A percentile compares a stretch with the other conserved stretches of the same genome.
Evolutionary conservation across 495 filamentous ascomycete genomes (phyloP).

Genomic region (Corynascus novoguineensis): DNA sequence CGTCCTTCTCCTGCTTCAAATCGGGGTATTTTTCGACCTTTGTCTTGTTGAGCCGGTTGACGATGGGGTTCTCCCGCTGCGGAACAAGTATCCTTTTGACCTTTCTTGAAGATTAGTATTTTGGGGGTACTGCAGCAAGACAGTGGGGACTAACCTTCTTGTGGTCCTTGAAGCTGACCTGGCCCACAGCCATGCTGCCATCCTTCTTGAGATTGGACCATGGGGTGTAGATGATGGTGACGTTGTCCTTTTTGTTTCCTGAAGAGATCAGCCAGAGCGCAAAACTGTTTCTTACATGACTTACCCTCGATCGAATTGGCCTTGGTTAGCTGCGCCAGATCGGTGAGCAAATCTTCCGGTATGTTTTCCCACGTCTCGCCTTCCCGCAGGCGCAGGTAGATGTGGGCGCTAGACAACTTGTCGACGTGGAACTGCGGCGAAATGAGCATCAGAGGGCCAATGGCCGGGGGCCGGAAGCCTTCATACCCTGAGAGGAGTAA

Average conservation of each 20-base stretch:
- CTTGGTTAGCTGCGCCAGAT: conserved; percentile 93
- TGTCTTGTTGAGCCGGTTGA: conserved; percentile 97
- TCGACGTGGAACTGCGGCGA: conserved; percentile 82
- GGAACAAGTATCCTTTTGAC: conserved; percentile 70
- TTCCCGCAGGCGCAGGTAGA: conserved; percentile 81
- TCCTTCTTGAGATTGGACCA: conserved; percentile 97
- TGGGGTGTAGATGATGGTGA: conserved; percentile 93
- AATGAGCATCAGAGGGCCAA: conserved; percentile 9
- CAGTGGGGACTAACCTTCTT: conserved; percentile 48
- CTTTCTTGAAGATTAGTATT: not conserved
- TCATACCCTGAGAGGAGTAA: conserved; percentile 13
- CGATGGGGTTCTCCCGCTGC: conserved; percentile 74
- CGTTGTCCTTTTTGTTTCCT: conserved; percentile 95
- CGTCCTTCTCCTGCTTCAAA: conserved; percentile 71
- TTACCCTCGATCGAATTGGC: conserved; percentile 95
- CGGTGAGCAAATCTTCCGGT: conserved; percentile 65
- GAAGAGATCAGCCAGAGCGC: not conserved
- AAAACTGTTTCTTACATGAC: conserved; percentile 31
- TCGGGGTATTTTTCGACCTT: conserved; percentile 81
- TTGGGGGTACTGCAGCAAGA: not conserved
- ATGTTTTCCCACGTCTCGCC: conserved; percentile 84
- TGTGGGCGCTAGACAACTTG: conserved; percentile 93
- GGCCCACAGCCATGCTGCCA: conserved; percentile 90
- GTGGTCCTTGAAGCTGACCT: conserved; percentile 91
- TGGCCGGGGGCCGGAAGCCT: not conserved